A percentile compares a stretch with the other conserved stretches of the same genome.
Evolutionary conservation across 2,329 filamentous ascomycete genomes (phyloP).

Genomic region (Biscogniauxia mediterranea): DNA sequence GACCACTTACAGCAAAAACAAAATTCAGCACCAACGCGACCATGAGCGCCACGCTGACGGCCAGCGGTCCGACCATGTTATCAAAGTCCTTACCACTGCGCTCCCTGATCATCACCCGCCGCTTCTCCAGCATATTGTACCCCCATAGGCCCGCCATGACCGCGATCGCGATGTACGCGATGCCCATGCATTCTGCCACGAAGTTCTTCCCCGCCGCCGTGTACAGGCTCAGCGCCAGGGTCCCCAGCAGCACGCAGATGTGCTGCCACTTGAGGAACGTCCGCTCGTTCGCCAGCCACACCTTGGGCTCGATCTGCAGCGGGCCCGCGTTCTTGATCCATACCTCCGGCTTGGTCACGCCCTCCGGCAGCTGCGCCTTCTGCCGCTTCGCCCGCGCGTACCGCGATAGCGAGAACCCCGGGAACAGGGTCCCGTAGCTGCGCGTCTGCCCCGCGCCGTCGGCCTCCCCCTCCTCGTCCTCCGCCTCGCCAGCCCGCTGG

Average conservation of each 20-base stretch:
- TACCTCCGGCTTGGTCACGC: conserved; percentile 77
- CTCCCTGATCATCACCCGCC: conserved; percentile 76
- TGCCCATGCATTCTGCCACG: conserved; percentile 75
- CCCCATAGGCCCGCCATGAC: conserved; percentile 86
- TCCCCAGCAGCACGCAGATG: conserved; percentile 82
- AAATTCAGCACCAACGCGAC: conserved; percentile 84
- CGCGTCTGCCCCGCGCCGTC: conserved; percentile 27
- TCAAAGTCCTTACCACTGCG: conserved; percentile 93
- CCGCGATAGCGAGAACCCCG: conserved; percentile 77
- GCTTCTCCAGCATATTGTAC: conserved; percentile 74
- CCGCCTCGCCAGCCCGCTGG: conserved; percentile 25
- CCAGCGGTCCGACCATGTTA: conserved; percentile 77
- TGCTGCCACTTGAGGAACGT: conserved; percentile 99
- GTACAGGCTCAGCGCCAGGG: conserved; percentile 79
- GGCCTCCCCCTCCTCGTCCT: conserved; percentile 34
- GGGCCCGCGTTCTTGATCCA: conserved; percentile 96
- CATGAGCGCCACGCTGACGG: conserved; percentile 78
- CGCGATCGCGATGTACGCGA: conserved; percentile 79
- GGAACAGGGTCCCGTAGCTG: conserved; percentile 64
- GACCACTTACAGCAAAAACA: conserved; percentile 67
- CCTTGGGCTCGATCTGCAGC: conserved; percentile 92
- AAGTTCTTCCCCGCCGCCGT: conserved; percentile 80
- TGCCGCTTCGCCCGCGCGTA: conserved; percentile 61
- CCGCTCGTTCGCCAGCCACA: conserved; percentile 97
- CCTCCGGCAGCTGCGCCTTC: conserved; percentile 67